Evolutionary conservation across 495 filamentous ascomycete genomes (phyloP).

Genomic region (Lophiostoma macrostomum): DNA sequence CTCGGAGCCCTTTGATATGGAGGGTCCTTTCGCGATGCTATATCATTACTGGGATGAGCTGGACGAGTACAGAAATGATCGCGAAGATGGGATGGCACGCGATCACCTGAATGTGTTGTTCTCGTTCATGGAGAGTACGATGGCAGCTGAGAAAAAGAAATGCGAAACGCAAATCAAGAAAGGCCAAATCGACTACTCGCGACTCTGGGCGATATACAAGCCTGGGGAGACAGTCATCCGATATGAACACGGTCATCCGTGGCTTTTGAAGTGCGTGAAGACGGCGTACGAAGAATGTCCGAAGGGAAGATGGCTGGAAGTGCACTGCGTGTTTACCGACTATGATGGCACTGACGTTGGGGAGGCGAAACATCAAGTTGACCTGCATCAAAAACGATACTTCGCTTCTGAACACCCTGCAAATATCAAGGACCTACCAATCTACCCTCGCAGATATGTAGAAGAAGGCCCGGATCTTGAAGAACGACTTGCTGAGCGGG

Average conservation of each 20-base stretch:
- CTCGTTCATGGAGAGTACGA: constrained; percentile 32
- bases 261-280: constrained; percentile 20
- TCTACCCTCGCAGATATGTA: constrained; percentile 12
- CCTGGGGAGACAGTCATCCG: constrained; percentile 26
- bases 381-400: constrained; percentile 24
- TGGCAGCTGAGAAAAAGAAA: constrained; percentile 19
- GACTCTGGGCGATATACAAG: constrained; percentile 34
- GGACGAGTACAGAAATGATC: constrained; percentile 35
- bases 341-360: constrained; percentile 29
- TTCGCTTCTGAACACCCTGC: constrained; percentile 16
- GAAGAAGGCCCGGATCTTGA: constrained; percentile 16
- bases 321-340: constrained; percentile 26
- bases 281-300: constrained; percentile 29
- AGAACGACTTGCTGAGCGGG: constrained; percentile 22
- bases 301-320: constrained; percentile 30
- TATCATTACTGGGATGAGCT: constrained; percentile 36
- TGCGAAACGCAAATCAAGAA: constrained; percentile 17
- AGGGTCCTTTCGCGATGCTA: constrained; percentile 35
- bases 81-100: constrained; percentile 32
- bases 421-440: constrained; percentile 9
- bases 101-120: constrained; percentile 38
- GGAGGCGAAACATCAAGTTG: constrained; percentile 18
- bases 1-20: constrained; percentile 33
- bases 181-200: constrained; percentile 27
- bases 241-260: constrained; percentile 18